phyloP scores from a whole-genome alignment of 2,329 filamentous ascomycete species.

The Sphaerostilbella broomeana region DNA sequence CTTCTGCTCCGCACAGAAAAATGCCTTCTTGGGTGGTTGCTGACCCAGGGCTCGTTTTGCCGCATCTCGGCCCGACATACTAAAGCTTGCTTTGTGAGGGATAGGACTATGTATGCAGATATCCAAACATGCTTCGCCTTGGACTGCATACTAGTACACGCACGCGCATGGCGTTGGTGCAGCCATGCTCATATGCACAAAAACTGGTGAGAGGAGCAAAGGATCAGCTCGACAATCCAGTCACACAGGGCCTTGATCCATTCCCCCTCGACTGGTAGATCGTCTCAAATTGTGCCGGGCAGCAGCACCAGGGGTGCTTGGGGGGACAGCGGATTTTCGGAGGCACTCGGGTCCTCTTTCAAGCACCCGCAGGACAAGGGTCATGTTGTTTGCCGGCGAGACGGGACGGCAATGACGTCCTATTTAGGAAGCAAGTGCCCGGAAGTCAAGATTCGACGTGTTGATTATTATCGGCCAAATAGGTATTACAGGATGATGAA shows the following conservation, averaged over 20 bases:
- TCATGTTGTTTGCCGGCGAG: constrained; percentile 1
- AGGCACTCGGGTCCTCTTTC: constrained; percentile 5
- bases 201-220: constrained; percentile 18
- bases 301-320: constrained; percentile 6
- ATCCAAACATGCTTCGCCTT: too few relatives aligned
- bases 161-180: neutral
- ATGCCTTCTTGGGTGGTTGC: too few relatives aligned
- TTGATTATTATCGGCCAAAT: too few relatives aligned
- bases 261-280: constrained; percentile 21
- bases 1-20: too few relatives aligned
- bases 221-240: constrained; percentile 40
- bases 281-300: constrained; percentile 21
- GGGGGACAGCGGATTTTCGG: constrained; percentile 9
- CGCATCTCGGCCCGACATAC: too few relatives aligned
- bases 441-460: too few relatives aligned
- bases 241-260: constrained; percentile 33
- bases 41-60: too few relatives aligned
- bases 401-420: constrained; percentile 1
- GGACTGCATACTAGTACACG: neutral
- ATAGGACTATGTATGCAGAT: too few relatives aligned
- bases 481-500: too few relatives aligned
- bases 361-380: neutral
- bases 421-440: neutral
- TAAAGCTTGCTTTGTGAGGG: too few relatives aligned
- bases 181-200: neutral